These are phyloP conservation scores for Termitomyces sp. DNA, from an alignment of 768 basidiomycete genomes.

Conservation along the genomic window DNA sequence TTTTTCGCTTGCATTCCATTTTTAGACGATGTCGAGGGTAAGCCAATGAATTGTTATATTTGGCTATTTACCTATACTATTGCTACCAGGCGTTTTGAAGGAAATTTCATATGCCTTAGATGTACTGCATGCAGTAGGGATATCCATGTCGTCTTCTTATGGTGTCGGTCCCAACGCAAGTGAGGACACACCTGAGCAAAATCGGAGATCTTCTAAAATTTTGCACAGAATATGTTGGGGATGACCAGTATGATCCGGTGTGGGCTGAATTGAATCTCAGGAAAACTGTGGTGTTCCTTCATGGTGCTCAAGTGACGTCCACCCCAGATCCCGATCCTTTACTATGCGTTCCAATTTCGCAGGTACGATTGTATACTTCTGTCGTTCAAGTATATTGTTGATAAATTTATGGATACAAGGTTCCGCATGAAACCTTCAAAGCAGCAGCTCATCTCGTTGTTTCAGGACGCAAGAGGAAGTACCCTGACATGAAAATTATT, in stretches of 20 bases:
- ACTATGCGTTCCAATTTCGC: constrained; percentile 66
- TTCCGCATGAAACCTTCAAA: constrained; percentile 81
- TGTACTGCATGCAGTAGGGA: constrained; percentile 56
- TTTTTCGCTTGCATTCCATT: constrained; percentile 69
- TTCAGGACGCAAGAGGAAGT: constrained; percentile 62
- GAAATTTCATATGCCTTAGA: constrained; percentile 66
- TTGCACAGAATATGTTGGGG: constrained; percentile 57
- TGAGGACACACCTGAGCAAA: constrained; percentile 23
- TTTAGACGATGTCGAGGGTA: constrained; percentile 60
- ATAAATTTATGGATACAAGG: constrained; percentile 33
- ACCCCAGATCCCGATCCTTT: constrained; percentile 60
- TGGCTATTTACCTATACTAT: neutral
- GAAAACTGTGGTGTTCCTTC: constrained; percentile 62
- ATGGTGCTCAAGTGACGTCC: constrained; percentile 65
- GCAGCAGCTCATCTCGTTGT: constrained; percentile 77
- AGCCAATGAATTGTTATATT: neutral
- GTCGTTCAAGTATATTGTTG: neutral
- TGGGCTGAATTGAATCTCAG: constrained; percentile 69
- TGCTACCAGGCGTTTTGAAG: constrained; percentile 43
- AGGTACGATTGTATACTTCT: constrained; percentile 36
- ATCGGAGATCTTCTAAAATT: neutral
- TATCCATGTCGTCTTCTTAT: constrained; percentile 67
- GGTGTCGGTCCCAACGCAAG: constrained; percentile 53
- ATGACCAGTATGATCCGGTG: constrained; percentile 59
- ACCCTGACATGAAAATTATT: constrained; percentile 56